Percentiles rank a stretch among this genome's conserved stretches.
These are phyloP conservation scores for Cladosporium phlei DNA, from an alignment of 2,329 filamentous ascomycete genomes.

Conservation along the genomic window DNA sequence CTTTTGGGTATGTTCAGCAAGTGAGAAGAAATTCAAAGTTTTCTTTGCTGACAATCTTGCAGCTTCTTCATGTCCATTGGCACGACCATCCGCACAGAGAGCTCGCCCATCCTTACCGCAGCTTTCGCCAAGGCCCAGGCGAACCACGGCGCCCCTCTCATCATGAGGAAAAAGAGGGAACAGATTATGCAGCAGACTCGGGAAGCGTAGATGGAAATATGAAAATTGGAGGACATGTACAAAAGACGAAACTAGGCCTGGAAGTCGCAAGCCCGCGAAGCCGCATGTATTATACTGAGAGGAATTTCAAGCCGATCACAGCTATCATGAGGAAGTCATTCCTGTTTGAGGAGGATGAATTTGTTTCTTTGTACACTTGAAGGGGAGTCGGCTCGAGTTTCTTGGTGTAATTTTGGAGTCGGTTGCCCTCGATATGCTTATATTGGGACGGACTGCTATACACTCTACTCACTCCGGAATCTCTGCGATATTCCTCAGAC, in stretches of 20 bases:
- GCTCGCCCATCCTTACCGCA: conserved; percentile 68
- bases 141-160: conserved; percentile 60
- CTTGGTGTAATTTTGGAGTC: too few relatives aligned
- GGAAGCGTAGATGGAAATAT: conserved; percentile 1
- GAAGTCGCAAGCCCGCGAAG: background rate
- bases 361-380: too few relatives aligned
- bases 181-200: conserved; percentile 15
- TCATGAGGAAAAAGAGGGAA: conserved; percentile 49
- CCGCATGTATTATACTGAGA: conserved; percentile 6
- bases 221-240: background rate
- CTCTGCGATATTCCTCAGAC: too few relatives aligned
- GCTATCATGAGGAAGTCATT: too few relatives aligned
- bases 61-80: conserved; percentile 99
- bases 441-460: too few relatives aligned
- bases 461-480: too few relatives aligned
- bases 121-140: conserved; percentile 68
- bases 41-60: conserved; percentile 23
- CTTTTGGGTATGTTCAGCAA: conserved; percentile 94
- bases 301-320: too few relatives aligned
- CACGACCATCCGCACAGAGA: conserved; percentile 89
- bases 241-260: background rate
- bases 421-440: too few relatives aligned
- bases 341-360: background rate
- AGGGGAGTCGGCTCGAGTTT: too few relatives aligned
- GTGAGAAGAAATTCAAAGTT: too few relatives aligned